A percentile compares a stretch with the other conserved stretches of the same genome.
These are phyloP conservation scores for Plenodomus lindquistii DNA, from an alignment of 2,329 filamentous ascomycete genomes.

Conservation along the genomic window DNA sequence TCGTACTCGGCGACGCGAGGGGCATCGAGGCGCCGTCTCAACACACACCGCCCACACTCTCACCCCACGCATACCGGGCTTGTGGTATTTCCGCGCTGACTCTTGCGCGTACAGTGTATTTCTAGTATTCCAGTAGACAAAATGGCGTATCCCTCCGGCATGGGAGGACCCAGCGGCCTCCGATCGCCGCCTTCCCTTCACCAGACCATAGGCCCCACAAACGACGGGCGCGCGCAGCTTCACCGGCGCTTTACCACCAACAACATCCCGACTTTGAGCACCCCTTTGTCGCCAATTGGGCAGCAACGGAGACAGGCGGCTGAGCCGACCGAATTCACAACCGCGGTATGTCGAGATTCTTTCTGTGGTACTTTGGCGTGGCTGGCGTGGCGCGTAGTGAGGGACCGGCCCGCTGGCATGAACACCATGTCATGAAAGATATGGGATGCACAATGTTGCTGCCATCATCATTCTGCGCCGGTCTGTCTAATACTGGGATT, in stretches of 20 bases:
- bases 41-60: slow-evolving; percentile 37
- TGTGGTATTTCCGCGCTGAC: slow-evolving; percentile 31
- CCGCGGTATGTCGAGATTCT: slow-evolving; percentile 51
- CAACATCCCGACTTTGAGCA: slow-evolving; percentile 78
- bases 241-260: slow-evolving; percentile 92
- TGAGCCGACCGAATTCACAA: slow-evolving; percentile 58
- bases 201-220: slow-evolving; percentile 63
- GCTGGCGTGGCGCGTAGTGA: background rate
- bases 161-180: slow-evolving; percentile 74
- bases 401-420: background rate
- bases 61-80: slow-evolving; percentile 34
- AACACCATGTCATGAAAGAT: background rate
- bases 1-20: slow-evolving; percentile 10
- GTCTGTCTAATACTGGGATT: background rate
- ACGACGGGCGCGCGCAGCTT: slow-evolving; percentile 75
- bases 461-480: background rate
- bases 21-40: slow-evolving; percentile 18
- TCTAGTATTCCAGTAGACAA: slow-evolving; percentile 33
- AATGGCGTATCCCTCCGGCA: slow-evolving; percentile 68
- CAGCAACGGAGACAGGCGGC: slow-evolving; percentile 59
- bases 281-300: slow-evolving; percentile 64
- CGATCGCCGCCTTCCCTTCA: slow-evolving; percentile 72
- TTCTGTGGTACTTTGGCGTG: slow-evolving; percentile 1
- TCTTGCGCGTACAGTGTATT: slow-evolving; percentile 39
- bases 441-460: background rate